These are phyloP conservation scores for Beauveria medogensis DNA, from an alignment of 2,329 filamentous ascomycete genomes.

Conservation along the genomic window DNA sequence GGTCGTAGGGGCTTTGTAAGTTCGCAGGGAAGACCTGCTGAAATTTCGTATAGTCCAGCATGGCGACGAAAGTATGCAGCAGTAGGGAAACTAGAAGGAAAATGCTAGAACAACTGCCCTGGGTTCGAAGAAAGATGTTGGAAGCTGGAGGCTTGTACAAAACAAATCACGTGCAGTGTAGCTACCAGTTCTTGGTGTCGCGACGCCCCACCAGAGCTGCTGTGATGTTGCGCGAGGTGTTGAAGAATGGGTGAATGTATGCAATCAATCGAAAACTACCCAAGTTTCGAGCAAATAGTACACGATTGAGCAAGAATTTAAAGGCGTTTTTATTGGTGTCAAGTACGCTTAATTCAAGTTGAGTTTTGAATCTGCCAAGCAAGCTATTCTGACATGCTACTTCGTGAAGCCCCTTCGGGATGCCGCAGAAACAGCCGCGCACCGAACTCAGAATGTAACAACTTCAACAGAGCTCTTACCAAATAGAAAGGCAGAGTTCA, in stretches of 20 bases:
- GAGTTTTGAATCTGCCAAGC: not conserved
- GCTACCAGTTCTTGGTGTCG: not conserved
- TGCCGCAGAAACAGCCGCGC: not conserved
- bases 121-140: not conserved
- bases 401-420: not conserved
- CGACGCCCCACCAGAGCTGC: not conserved
- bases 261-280: not conserved
- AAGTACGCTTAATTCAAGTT: not conserved
- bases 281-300: too few species aligned
- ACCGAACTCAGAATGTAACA: not conserved
- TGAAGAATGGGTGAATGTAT: not conserved
- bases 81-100: not conserved
- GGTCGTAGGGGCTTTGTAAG: conserved; percentile 53
- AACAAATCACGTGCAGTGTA: conserved; percentile 2
- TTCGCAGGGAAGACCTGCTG: conserved; percentile 58
- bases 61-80: not conserved
- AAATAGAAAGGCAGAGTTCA: too few species aligned
- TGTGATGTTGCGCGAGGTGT: not conserved
- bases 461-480: too few species aligned
- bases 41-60: conserved; percentile 58
- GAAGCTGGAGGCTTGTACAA: conserved; percentile 4
- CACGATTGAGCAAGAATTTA: too few species aligned
- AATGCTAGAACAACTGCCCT: conserved; percentile 27
- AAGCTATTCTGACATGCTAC: not conserved
- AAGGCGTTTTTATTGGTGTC: not conserved